Percentiles rank a stretch among this genome's conserved stretches.
Conservation (phyloP, 768 basidiomycete genomes). For the Cystobasidium ongulense region DNA sequence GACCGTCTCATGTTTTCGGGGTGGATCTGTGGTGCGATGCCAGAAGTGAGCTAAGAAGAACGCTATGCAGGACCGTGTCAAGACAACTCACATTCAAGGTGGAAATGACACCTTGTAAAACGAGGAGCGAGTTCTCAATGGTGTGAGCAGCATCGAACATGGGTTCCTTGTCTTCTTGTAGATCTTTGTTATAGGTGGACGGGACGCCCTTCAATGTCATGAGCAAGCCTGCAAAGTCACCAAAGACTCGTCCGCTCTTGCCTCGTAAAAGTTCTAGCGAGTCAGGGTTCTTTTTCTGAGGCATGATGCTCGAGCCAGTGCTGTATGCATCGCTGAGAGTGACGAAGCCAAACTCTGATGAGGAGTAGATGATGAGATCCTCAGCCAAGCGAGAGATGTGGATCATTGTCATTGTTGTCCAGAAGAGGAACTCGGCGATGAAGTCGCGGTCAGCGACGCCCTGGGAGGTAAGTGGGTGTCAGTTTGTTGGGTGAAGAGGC, state of each 20-base stretch:
- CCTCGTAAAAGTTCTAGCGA: slow-evolving; percentile 90
- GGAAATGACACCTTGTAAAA: slow-evolving; percentile 87
- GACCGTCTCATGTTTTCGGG: slow-evolving; percentile 80
- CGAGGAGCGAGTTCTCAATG: slow-evolving; percentile 74
- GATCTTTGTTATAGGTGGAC: slow-evolving; percentile 98
- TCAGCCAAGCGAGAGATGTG: slow-evolving; percentile 93
- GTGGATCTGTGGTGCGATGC: slow-evolving; percentile 58
- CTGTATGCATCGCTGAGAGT: slow-evolving; percentile 96
- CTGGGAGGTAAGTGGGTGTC: slow-evolving; percentile 36
- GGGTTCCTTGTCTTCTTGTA: slow-evolving; percentile 98
- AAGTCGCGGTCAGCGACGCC: slow-evolving; percentile 96
- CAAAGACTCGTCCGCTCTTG: slow-evolving; percentile 89
- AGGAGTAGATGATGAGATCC: slow-evolving; percentile 92
- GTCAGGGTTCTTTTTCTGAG: slow-evolving; percentile 98
- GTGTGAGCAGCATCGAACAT: slow-evolving; percentile 90
- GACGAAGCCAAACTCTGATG: slow-evolving; percentile 93
- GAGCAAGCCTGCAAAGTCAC: slow-evolving; percentile 93
- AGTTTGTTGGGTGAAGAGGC: not conserved
- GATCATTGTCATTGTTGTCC: slow-evolving; percentile 81
- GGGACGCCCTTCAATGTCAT: slow-evolving; percentile 96
- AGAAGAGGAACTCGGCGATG: slow-evolving; percentile 93
- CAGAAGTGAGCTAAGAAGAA: not conserved
- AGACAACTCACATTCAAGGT: slow-evolving; percentile 65
- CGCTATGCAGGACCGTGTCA: not conserved
- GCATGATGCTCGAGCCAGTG: slow-evolving; percentile 99